A percentile compares a stretch with the other conserved stretches of the same genome.
Conservation (phyloP, 495 filamentous ascomycete genomes). For the Tuber umbilicatum region DNA sequence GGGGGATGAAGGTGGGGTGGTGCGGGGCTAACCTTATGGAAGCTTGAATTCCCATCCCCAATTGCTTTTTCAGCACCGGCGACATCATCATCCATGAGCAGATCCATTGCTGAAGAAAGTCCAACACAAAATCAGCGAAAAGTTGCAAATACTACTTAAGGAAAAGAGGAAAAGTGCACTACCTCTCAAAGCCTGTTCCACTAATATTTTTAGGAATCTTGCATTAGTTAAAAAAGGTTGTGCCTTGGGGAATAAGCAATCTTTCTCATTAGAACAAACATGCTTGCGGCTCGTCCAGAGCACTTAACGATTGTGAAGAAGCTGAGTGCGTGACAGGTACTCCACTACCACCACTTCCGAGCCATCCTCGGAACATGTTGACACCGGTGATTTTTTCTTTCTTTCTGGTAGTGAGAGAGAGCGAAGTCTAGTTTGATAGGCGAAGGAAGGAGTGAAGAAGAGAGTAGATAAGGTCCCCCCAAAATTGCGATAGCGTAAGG, state of each 20-base stretch:
- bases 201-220: slow-evolving; percentile 41
- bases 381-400: background rate
- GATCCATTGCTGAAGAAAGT: slow-evolving; percentile 44
- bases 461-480: background rate
- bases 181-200: slow-evolving; percentile 61
- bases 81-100: slow-evolving; percentile 93
- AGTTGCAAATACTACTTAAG: slow-evolving; percentile 6
- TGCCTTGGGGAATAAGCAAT: slow-evolving; percentile 10
- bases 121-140: slow-evolving; percentile 18
- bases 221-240: slow-evolving; percentile 24
- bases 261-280: slow-evolving; percentile 46
- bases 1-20: background rate
- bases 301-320: slow-evolving; percentile 55
- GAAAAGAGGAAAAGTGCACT: slow-evolving; percentile 23
- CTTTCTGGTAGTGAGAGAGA: background rate
- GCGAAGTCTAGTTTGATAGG: background rate
- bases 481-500: background rate
- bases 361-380: slow-evolving; percentile 35
- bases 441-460: slow-evolving; percentile 8
- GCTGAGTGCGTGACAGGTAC: slow-evolving; percentile 26
- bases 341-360: slow-evolving; percentile 22
- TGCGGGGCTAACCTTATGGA: slow-evolving; percentile 59
- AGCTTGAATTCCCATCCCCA: slow-evolving; percentile 70
- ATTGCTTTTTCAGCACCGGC: slow-evolving; percentile 73
- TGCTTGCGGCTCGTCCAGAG: slow-evolving; percentile 54